These are phyloP conservation scores for Aspergillus brunneoviolaceus DNA, from an alignment of 2,329 filamentous ascomycete genomes.

Conservation along the genomic window DNA sequence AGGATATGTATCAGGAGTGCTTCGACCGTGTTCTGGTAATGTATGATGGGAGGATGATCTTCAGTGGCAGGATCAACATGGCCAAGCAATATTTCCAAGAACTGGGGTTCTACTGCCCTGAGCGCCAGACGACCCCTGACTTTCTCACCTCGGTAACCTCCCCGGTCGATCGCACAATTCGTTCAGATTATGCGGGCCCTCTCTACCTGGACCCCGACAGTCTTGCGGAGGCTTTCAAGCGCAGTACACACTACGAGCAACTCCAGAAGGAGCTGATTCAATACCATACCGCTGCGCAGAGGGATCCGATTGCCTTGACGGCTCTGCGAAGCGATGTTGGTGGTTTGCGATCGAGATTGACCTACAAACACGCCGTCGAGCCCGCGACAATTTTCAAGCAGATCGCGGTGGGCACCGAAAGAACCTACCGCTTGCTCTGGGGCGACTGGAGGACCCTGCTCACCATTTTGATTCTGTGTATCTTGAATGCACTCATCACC, in stretches of 20 bases:
- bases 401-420: conserved; percentile 77
- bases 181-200: conserved; percentile 57
- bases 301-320: conserved; percentile 59
- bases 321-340: conserved; percentile 74
- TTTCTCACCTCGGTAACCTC: conserved; percentile 82
- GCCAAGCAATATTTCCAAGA: conserved; percentile 74
- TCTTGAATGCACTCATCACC: conserved; percentile 74
- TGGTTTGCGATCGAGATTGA: conserved; percentile 75
- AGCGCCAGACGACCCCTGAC: conserved; percentile 76
- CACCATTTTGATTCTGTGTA: conserved; percentile 69
- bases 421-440: conserved; percentile 81
- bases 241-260: conserved; percentile 58
- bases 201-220: conserved; percentile 51
- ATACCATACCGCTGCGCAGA: conserved; percentile 65
- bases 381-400: conserved; percentile 80
- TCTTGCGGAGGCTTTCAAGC: conserved; percentile 67
- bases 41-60: too few relatives aligned
- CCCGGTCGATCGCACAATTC: conserved; percentile 71
- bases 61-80: conserved; percentile 45
- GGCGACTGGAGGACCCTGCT: conserved; percentile 77
- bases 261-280: conserved; percentile 65
- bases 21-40: too few relatives aligned
- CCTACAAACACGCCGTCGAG: conserved; percentile 73
- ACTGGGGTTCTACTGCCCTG: conserved; percentile 71
- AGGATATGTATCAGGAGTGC: too few relatives aligned